Conservation (phyloP, 1,139 yeast genomes). For the Kluyveromyces sp. region DNA sequence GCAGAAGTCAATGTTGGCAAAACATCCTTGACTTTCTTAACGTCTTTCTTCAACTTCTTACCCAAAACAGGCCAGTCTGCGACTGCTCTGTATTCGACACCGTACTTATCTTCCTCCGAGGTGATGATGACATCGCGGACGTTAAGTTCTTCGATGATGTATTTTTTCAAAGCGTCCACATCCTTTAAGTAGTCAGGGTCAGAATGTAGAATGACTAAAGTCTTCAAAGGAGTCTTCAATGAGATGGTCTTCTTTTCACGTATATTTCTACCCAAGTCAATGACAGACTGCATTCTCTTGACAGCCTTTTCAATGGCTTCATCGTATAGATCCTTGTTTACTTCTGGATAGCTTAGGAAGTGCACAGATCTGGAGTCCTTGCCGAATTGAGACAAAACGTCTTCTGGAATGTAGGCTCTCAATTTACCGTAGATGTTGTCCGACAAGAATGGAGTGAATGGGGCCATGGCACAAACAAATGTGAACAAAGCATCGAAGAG, state of each 20-base stretch:
- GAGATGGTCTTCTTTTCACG: conserved; percentile 94
- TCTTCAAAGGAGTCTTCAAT: conserved; percentile 88
- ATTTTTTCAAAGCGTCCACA: conserved; percentile 66
- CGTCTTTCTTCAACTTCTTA: conserved; percentile 91
- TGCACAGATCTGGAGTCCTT: conserved; percentile 80
- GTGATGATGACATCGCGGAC: conserved; percentile 84
- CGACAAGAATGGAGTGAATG: conserved; percentile 93
- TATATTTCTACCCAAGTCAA: conserved; percentile 91
- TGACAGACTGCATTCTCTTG: conserved; percentile 92
- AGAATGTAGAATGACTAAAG: conserved; percentile 77
- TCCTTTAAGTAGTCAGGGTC: conserved; percentile 70
- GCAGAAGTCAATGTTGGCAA: conserved; percentile 74
- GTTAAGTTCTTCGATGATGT: conserved; percentile 85
- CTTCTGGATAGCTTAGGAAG: conserved; percentile 82
- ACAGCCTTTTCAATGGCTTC: conserved; percentile 77
- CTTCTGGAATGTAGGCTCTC: conserved; percentile 51
- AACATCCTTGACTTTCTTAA: conserved; percentile 89
- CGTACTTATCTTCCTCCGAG: conserved; percentile 83
- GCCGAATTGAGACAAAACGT: conserved; percentile 38
- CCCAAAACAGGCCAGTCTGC: conserved; percentile 99
- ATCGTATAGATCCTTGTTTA: conserved; percentile 77
- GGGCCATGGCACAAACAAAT: conserved; percentile 94
- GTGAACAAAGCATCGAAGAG: conserved; percentile 84
- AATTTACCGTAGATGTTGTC: conserved; percentile 82
- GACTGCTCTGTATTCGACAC: conserved; percentile 86